A percentile compares a stretch with the other conserved stretches of the same genome.
These are phyloP conservation scores for Cadophora luteo-olivacea DNA, from an alignment of 2,329 filamentous ascomycete genomes.

Conservation along the genomic window DNA sequence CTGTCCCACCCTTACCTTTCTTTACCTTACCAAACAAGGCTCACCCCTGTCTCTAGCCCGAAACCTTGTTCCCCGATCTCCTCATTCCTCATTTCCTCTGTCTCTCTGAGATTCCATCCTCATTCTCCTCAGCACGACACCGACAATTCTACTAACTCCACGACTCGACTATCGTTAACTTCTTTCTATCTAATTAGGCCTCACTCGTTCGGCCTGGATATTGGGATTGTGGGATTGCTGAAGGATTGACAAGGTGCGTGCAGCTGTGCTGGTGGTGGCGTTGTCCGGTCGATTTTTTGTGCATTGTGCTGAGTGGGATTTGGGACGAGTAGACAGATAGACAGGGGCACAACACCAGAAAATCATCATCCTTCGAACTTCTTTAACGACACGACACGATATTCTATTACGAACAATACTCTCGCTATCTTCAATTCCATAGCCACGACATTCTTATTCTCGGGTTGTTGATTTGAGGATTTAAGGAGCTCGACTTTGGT, in stretches of 20 bases:
- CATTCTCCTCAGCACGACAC: not conserved
- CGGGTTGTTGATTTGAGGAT: constrained; percentile 6
- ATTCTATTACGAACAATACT: not conserved
- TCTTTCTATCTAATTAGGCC: constrained; percentile 21
- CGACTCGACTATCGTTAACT: not conserved
- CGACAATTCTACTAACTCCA: not conserved
- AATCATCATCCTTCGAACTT: constrained; percentile 22
- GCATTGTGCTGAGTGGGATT: constrained; percentile 20
- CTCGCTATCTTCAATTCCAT: constrained; percentile 3
- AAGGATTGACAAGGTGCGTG: constrained; percentile 20
- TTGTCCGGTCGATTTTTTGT: constrained; percentile 26
- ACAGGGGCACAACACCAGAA: constrained; percentile 21
- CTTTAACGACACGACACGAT: not conserved
- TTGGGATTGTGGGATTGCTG: not conserved
- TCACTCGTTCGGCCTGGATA: constrained; percentile 40
- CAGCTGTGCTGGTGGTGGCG: constrained; percentile 20
- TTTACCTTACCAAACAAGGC: not conserved
- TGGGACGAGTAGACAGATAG: constrained; percentile 16
- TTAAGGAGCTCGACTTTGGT: constrained; percentile 11
- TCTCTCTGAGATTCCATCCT: not conserved
- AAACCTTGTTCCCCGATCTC: constrained; percentile 10
- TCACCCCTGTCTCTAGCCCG: constrained; percentile 11
- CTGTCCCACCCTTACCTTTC: no score
- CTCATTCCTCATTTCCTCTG: constrained; percentile 3
- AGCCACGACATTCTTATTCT: not conserved